These are phyloP conservation scores for Letharia columbiana DNA, from an alignment of 495 filamentous ascomycete genomes.

Conservation along the genomic window DNA sequence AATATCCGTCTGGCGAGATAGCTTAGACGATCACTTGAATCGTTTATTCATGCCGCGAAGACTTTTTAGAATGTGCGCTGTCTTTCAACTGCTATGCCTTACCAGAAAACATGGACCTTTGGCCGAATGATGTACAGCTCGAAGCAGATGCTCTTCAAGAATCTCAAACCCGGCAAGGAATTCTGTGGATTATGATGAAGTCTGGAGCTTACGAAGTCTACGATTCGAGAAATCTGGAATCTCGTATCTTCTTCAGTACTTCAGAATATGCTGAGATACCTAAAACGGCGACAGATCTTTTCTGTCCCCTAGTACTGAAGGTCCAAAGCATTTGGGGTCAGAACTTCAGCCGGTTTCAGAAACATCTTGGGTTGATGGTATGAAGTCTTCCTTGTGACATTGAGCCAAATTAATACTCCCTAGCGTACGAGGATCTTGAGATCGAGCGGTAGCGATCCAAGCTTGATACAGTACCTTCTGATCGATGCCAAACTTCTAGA, in stretches of 20 bases:
- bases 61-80: slow-evolving; percentile 7
- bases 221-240: not conserved
- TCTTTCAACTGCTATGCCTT: slow-evolving; percentile 6
- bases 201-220: not conserved
- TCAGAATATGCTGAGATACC: slow-evolving; percentile 10
- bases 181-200: slow-evolving; percentile 10
- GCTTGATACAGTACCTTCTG: slow-evolving; percentile 11
- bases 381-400: not conserved
- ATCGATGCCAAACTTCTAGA: slow-evolving; percentile 9
- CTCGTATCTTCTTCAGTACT: slow-evolving; percentile 1
- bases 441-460: slow-evolving; percentile 7
- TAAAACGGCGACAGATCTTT: slow-evolving; percentile 1
- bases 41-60: not conserved
- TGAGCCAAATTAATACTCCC: not conserved
- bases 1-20: not conserved
- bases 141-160: not conserved
- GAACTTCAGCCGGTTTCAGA: not conserved
- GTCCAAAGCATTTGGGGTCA: slow-evolving; percentile 1
- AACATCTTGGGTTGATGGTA: slow-evolving; percentile 6
- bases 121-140: not conserved
- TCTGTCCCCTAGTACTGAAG: not conserved
- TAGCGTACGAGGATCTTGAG: slow-evolving; percentile 10
- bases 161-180: not conserved
- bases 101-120: not conserved
- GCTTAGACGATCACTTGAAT: not conserved